Conservation (phyloP, 352 stramenopile species). For the Phytophthora litchii region DNA sequence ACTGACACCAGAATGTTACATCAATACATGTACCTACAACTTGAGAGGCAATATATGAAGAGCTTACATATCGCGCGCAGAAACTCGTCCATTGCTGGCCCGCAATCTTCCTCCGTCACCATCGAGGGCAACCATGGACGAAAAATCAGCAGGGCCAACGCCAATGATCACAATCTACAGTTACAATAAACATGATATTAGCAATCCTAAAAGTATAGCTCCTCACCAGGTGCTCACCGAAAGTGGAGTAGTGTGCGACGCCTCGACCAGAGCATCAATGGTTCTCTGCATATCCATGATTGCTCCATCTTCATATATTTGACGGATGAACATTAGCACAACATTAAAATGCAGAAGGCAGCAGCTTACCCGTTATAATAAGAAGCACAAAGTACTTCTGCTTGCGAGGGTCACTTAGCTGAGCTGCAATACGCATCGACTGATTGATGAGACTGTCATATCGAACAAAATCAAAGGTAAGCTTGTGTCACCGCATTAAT, state of each 20-base stretch:
- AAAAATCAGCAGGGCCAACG: constrained; percentile 74
- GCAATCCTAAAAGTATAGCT: not conserved
- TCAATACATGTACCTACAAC: not conserved
- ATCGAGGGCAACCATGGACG: constrained; percentile 67
- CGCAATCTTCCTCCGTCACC: constrained; percentile 63
- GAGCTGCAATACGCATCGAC: constrained; percentile 51
- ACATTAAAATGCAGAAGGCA: not conserved
- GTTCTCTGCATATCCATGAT: constrained; percentile 89
- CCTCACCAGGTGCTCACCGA: constrained; percentile 33
- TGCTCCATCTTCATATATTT: constrained; percentile 54
- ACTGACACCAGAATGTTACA: constrained; percentile 26
- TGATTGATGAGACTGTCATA: constrained; percentile 55
- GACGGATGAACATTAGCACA: too few species aligned
- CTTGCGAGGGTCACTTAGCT: constrained; percentile 50
- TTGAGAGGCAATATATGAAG: not conserved
- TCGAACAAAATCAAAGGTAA: constrained; percentile 9
- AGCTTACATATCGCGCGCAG: constrained; percentile 66
- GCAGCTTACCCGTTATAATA: constrained; percentile 67
- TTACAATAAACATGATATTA: constrained; percentile 6
- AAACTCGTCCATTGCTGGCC: constrained; percentile 37
- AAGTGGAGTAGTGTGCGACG: constrained; percentile 54
- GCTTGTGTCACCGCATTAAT: not conserved
- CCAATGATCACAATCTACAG: constrained; percentile 81
- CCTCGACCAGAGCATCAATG: constrained; percentile 61
- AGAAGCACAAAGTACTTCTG: constrained; percentile 89